Conservation (phyloP, 768 basidiomycete species). For the Boletus sensibilis region DNA sequence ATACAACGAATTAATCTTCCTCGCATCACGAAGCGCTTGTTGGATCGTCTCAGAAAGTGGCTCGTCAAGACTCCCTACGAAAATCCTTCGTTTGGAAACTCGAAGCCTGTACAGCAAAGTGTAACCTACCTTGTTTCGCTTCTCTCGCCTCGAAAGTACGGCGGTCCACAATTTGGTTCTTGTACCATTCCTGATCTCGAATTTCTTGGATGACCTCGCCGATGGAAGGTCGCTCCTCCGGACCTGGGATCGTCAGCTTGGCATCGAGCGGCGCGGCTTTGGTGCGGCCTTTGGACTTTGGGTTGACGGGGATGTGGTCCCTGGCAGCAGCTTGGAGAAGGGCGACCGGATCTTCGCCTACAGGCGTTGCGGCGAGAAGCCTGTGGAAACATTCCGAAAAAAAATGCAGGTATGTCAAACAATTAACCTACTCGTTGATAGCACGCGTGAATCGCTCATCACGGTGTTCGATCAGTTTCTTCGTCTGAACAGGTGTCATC, state of each 20-base stretch:
- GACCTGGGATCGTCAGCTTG: conserved; percentile 34
- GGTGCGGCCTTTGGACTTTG: conserved; percentile 25
- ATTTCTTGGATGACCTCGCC: conserved; percentile 58
- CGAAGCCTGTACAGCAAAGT: background rate
- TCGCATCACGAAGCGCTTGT: conserved; percentile 53
- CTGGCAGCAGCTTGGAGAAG: conserved; percentile 66
- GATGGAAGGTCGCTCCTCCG: conserved; percentile 57
- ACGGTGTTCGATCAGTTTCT: conserved; percentile 69
- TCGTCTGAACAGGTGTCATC: conserved; percentile 55
- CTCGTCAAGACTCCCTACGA: conserved; percentile 47
- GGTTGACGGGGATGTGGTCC: conserved; percentile 71
- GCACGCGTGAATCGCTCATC: conserved; percentile 64
- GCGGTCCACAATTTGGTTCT: conserved; percentile 62
- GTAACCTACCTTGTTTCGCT: conserved; percentile 47
- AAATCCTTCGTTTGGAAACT: background rate
- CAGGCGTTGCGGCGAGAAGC: conserved; percentile 52
- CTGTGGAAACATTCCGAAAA: conserved; percentile 34
- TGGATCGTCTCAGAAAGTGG: conserved; percentile 57
- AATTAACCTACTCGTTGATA: conserved; percentile 58
- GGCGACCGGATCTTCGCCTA: conserved; percentile 56
- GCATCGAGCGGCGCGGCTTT: conserved; percentile 2
- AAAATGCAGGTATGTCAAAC: background rate
- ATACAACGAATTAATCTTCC: conserved; percentile 66
- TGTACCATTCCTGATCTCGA: conserved; percentile 60
- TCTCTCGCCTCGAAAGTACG: conserved; percentile 53